These are phyloP conservation scores for Parastagonospora avenae DNA, from an alignment of 2,329 filamentous ascomycete genomes.

Conservation along the genomic window DNA sequence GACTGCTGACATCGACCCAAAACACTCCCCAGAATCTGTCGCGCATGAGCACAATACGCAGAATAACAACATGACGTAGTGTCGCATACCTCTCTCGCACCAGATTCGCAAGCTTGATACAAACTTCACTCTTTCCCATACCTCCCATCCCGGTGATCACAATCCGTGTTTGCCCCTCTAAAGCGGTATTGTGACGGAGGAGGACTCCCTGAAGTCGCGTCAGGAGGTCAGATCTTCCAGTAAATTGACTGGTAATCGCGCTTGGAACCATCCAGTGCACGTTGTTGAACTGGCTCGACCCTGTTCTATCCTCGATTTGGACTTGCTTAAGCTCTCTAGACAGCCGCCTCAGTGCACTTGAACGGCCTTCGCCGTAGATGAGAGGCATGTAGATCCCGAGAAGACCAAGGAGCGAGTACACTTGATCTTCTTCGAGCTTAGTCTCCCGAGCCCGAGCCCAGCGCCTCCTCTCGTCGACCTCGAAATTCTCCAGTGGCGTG, in stretches of 20 bases:
- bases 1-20: slow-evolving; percentile 36
- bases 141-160: slow-evolving; percentile 38
- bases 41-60: slow-evolving; percentile 12
- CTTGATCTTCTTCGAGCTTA: background rate
- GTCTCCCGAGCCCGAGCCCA: slow-evolving; percentile 3
- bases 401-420: background rate
- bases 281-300: background rate
- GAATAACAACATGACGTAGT: background rate
- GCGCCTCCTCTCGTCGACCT: background rate
- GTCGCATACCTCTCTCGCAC: slow-evolving; percentile 22
- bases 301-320: background rate
- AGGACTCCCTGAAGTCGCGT: background rate
- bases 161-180: slow-evolving; percentile 5
- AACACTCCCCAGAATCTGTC: slow-evolving; percentile 41
- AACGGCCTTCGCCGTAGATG: background rate
- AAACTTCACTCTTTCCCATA: slow-evolving; percentile 42
- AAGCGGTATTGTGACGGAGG: background rate
- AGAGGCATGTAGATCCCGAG: background rate
- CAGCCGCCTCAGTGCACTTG: slow-evolving; percentile 1
- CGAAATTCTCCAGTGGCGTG: background rate
- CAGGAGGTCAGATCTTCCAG: background rate
- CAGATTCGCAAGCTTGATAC: slow-evolving; percentile 28
- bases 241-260: background rate
- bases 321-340: background rate
- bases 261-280: background rate